Percentiles rank a stretch among this genome's conserved stretches.
Evolutionary conservation across 345 rosid genomes (phyloP).

Genomic region (Arabidopsis thaliana): TAIR10.1 NC_003070.9:11567501-11568000

Average conservation of each 20-base stretch:
- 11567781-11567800: background rate
- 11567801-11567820: slow-evolving; percentile 6
- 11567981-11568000: slow-evolving; percentile 4
- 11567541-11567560: slow-evolving; percentile 73
- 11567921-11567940: background rate
- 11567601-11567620: slow-evolving; percentile 61
- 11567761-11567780: background rate
- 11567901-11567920: slow-evolving; percentile 80
- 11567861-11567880: slow-evolving; percentile 95
- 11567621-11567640: slow-evolving; percentile 65
- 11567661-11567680: slow-evolving; percentile 99
- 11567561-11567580: slow-evolving; percentile 69
- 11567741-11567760: slow-evolving; percentile 80
- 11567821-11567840: slow-evolving; percentile 73
- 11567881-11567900: slow-evolving; percentile 93
- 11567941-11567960: slow-evolving; percentile 13
- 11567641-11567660: slow-evolving; percentile 90
- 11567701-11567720: slow-evolving; percentile 68
- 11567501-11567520: slow-evolving; percentile 17
- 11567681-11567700: slow-evolving; percentile 73
- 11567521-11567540: slow-evolving; percentile 61
- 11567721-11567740: slow-evolving; percentile 72
- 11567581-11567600: slow-evolving; percentile 57
- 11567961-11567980: slow-evolving; percentile 15
- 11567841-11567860: slow-evolving; percentile 92